Evolutionary conservation across 257 asterid species (phyloP).

Genomic region (Rehmannia glutinosa): DNA sequence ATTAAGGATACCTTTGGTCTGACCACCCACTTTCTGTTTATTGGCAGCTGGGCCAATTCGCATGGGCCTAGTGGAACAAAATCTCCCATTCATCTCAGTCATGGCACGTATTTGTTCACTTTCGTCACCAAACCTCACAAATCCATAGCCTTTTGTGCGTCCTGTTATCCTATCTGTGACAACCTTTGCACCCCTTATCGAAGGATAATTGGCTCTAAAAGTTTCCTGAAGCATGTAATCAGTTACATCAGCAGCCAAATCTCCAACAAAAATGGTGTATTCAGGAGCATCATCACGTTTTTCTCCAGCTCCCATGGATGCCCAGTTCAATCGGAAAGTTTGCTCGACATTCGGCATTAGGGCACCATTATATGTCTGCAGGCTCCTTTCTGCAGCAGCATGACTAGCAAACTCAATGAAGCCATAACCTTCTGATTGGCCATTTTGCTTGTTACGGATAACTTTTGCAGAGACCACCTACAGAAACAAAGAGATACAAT

Average conservation of each 20-base stretch:
- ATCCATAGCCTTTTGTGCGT: constrained; percentile 89
- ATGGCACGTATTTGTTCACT: constrained; percentile 79
- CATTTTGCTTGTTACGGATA: constrained; percentile 78
- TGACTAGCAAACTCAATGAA: constrained; percentile 79
- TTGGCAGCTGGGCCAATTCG: constrained; percentile 92
- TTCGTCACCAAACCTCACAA: constrained; percentile 84
- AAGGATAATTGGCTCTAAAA: constrained; percentile 62
- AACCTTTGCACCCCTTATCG: constrained; percentile 86
- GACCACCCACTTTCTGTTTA: constrained; percentile 64
- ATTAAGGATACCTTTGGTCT: constrained; percentile 55
- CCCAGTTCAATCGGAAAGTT: constrained; percentile 84
- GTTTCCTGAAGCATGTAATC: constrained; percentile 89
- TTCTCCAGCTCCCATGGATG: constrained; percentile 89
- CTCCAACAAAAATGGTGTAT: constrained; percentile 85
- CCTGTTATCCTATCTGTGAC: constrained; percentile 87
- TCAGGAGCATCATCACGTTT: constrained; percentile 82
- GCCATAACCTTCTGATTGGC: constrained; percentile 87
- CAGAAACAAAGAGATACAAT: constrained; percentile 1
- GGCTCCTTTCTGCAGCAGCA: constrained; percentile 78
- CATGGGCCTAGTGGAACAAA: constrained; percentile 92
- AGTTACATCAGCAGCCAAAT: constrained; percentile 92
- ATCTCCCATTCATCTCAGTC: constrained; percentile 93
- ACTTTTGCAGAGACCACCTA: constrained; percentile 77
- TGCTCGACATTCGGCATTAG: constrained; percentile 80
- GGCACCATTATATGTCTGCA: constrained; percentile 65